phyloP scores from a whole-genome alignment of 805 yeast genomes.

The Pichia nakasei region DNA sequence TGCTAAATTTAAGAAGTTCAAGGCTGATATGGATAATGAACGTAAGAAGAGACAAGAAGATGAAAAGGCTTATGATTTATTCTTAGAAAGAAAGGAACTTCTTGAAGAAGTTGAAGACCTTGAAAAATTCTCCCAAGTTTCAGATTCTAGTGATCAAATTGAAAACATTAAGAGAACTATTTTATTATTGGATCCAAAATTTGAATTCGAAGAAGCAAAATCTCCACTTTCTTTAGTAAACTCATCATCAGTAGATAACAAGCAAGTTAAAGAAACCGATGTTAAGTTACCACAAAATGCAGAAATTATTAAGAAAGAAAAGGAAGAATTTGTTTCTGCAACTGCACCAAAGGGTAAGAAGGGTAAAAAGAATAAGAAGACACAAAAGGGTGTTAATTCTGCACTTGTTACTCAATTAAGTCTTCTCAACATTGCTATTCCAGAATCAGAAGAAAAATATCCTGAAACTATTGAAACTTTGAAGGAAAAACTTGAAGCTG shows the following conservation, averaged over 20 bases:
- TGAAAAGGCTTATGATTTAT: slow-evolving; percentile 44
- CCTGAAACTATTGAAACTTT: slow-evolving; percentile 55
- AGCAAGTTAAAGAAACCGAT: slow-evolving; percentile 30
- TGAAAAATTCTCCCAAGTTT: slow-evolving; percentile 59
- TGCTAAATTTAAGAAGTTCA: slow-evolving; percentile 64
- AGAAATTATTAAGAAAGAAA: slow-evolving; percentile 49
- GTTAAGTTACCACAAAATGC: slow-evolving; percentile 58
- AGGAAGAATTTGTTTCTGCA: slow-evolving; percentile 49
- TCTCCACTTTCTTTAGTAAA: slow-evolving; percentile 3
- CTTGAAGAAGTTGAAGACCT: slow-evolving; percentile 57
- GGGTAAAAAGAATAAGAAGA: slow-evolving; percentile 23
- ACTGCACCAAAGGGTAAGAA: slow-evolving; percentile 37
- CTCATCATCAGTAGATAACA: slow-evolving; percentile 8
- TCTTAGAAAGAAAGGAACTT: slow-evolving; percentile 41
- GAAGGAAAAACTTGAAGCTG: slow-evolving; percentile 62
- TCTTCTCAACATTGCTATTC: slow-evolving; percentile 69
- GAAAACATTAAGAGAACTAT: slow-evolving; percentile 65
- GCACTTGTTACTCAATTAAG: slow-evolving; percentile 68
- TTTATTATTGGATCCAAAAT: slow-evolving; percentile 67
- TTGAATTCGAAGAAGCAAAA: slow-evolving; percentile 44
- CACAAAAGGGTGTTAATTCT: slow-evolving; percentile 67
- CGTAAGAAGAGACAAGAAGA: slow-evolving; percentile 59
- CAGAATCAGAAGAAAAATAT: slow-evolving; percentile 66
- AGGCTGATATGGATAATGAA: slow-evolving; percentile 59
- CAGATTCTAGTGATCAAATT: slow-evolving; percentile 81